Evolutionary conservation across 148 eudicot genomes (phyloP).

Genomic region (Nepenthes gracilis): DNA sequence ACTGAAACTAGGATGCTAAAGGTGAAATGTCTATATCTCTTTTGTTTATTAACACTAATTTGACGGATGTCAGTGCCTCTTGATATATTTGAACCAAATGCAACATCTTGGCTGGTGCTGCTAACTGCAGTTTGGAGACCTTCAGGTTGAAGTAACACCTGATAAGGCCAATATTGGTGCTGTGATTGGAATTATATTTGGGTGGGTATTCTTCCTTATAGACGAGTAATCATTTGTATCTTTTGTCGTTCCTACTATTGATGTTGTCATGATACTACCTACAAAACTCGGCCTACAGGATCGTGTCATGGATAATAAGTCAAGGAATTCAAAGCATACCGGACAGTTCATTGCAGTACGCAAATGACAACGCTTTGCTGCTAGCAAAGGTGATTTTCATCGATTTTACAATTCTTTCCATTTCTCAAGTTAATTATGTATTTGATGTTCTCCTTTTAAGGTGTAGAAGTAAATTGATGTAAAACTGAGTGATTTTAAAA

Average conservation of each 20-base stretch:
- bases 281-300: conserved; percentile 25
- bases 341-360: conserved; percentile 72
- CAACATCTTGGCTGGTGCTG: not conserved
- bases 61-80: not conserved
- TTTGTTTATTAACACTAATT: not conserved
- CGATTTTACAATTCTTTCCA: not conserved
- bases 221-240: conserved; percentile 1
- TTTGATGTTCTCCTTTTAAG: not conserved
- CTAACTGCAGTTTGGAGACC: conserved; percentile 76
- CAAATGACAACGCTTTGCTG: conserved; percentile 77
- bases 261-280: not conserved
- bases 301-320: conserved; percentile 74
- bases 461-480: no score
- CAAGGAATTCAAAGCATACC: conserved; percentile 87
- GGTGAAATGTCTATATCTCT: conserved; percentile 24
- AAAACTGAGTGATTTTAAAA: no score
- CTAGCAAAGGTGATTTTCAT: conserved; percentile 58
- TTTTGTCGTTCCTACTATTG: not conserved
- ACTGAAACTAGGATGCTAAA: conserved; percentile 50
- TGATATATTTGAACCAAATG: not conserved
- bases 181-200: conserved; percentile 51
- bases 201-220: conserved; percentile 23
- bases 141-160: conserved; percentile 77
- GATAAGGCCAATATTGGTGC: conserved; percentile 80
- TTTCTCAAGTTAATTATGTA: not conserved